Conservation (phyloP, 1,139 yeast genomes). For the Scheffersomyces segobiensis region DNA sequence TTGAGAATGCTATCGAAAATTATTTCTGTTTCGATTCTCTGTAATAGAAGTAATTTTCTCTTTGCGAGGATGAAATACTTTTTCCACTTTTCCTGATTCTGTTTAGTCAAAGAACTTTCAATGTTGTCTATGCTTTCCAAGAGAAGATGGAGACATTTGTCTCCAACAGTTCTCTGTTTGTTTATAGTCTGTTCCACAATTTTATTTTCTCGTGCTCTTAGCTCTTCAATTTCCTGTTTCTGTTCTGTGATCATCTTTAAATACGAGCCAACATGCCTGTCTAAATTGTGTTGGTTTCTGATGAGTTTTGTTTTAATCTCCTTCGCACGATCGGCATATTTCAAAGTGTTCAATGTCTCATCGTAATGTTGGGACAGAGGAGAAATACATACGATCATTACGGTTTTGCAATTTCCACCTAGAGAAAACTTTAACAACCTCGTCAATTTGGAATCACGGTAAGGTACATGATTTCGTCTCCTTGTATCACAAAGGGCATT, state of each 20-base stretch:
- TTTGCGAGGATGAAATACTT: constrained; percentile 58
- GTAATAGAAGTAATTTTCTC: constrained; percentile 51
- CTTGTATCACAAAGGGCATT: constrained; percentile 83
- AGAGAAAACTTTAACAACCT: constrained; percentile 81
- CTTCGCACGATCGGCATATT: constrained; percentile 89
- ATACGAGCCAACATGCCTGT: constrained; percentile 86
- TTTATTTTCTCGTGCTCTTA: constrained; percentile 54
- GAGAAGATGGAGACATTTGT: constrained; percentile 37
- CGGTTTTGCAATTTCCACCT: constrained; percentile 95
- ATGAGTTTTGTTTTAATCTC: constrained; percentile 81
- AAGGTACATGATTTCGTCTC: constrained; percentile 76
- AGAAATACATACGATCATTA: constrained; percentile 91
- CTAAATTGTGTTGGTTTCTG: constrained; percentile 74
- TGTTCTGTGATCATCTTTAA: constrained; percentile 85
- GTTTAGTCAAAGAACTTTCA: constrained; percentile 38
- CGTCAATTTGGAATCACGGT: constrained; percentile 86
- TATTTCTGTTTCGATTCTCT: constrained; percentile 39
- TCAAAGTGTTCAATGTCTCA: constrained; percentile 85
- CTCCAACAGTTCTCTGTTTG: constrained; percentile 29
- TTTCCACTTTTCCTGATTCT: constrained; percentile 45
- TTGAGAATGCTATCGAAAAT: constrained; percentile 17
- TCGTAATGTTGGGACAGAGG: constrained; percentile 87
- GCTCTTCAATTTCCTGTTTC: constrained; percentile 71
- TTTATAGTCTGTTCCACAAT: constrained; percentile 37
- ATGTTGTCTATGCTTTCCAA: constrained; percentile 42